Conservation (phyloP, 176 grass and related monocot species). For the Paspalum vaginatum region DNA sequence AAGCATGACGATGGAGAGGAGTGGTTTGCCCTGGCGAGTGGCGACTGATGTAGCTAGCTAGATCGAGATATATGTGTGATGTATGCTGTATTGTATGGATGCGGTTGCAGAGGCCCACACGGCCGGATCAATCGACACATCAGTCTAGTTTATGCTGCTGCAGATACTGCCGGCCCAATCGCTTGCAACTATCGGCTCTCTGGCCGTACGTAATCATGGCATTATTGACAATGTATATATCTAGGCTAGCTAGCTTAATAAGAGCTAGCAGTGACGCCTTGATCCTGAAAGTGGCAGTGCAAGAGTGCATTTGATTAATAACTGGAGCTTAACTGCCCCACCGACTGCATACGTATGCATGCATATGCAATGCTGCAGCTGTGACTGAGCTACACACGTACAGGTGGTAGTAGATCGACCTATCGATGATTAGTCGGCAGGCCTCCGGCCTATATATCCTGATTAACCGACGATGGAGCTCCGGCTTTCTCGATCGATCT, state of each 20-base stretch:
- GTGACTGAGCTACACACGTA: too few species aligned
- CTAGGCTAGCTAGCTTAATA: background rate
- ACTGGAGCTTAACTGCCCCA: conserved; percentile 2
- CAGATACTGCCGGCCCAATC: conserved; percentile 38
- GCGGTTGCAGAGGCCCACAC: background rate
- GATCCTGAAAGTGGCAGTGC: background rate
- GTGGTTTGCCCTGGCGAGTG: too few species aligned
- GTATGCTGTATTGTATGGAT: too few species aligned
- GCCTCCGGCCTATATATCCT: too few species aligned
- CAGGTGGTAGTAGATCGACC: too few species aligned
- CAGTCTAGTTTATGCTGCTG: conserved; percentile 32
- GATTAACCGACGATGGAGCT: too few species aligned
- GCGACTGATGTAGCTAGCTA: too few species aligned
- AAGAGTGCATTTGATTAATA: background rate
- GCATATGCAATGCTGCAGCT: too few species aligned
- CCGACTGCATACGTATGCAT: background rate
- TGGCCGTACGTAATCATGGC: conserved; percentile 28
- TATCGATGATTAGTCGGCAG: too few species aligned
- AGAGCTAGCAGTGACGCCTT: background rate
- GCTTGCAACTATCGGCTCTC: conserved; percentile 19
- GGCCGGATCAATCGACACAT: conserved; percentile 48
- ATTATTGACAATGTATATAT: background rate
- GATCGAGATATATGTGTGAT: too few species aligned
- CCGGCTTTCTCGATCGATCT: too few species aligned
- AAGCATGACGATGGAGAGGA: too few species aligned